A percentile compares a stretch with the other conserved stretches of the same genome.
These are phyloP conservation scores for Chytridium lagenaria DNA, from an alignment of 371 early-diverging fungal species.

Conservation along the genomic window DNA sequence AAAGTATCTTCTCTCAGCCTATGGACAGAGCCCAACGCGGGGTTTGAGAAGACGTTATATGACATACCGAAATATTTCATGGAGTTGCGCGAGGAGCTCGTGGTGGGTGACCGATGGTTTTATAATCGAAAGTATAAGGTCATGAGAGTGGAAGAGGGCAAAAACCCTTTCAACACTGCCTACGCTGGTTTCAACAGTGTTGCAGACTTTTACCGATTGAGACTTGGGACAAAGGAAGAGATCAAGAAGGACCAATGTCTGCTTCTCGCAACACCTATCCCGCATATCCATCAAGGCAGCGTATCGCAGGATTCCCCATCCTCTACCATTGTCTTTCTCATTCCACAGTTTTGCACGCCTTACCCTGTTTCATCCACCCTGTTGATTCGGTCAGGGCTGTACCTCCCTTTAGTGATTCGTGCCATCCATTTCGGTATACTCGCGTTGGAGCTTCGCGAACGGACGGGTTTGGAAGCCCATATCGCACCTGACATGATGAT, in stretches of 20 bases:
- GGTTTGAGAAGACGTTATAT: not conserved
- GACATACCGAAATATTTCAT: constrained; percentile 15
- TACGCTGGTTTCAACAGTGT: constrained; percentile 54
- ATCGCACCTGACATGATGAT: constrained; percentile 26
- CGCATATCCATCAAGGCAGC: constrained; percentile 39
- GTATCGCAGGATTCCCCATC: constrained; percentile 29
- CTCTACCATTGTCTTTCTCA: constrained; percentile 49
- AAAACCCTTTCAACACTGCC: constrained; percentile 53
- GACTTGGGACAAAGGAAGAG: constrained; percentile 39
- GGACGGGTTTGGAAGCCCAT: not conserved
- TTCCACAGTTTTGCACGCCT: constrained; percentile 66
- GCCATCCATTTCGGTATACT: constrained; percentile 35
- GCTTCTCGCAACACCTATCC: constrained; percentile 44
- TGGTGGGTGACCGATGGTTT: constrained; percentile 63
- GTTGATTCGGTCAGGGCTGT: constrained; percentile 69
- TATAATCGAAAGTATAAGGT: constrained; percentile 66
- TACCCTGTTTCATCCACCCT: constrained; percentile 64
- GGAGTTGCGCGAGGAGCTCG: constrained; percentile 38
- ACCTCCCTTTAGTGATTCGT: constrained; percentile 62
- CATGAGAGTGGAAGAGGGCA: constrained; percentile 50
- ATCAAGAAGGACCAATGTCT: constrained; percentile 57
- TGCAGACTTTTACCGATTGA: constrained; percentile 59
- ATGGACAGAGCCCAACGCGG: not conserved
- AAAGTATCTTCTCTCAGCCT: not conserved
- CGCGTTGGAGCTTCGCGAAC: constrained; percentile 34